Evolutionary conservation across 768 basidiomycete genomes (phyloP).

Genomic region (Suillus ampliporus): DNA sequence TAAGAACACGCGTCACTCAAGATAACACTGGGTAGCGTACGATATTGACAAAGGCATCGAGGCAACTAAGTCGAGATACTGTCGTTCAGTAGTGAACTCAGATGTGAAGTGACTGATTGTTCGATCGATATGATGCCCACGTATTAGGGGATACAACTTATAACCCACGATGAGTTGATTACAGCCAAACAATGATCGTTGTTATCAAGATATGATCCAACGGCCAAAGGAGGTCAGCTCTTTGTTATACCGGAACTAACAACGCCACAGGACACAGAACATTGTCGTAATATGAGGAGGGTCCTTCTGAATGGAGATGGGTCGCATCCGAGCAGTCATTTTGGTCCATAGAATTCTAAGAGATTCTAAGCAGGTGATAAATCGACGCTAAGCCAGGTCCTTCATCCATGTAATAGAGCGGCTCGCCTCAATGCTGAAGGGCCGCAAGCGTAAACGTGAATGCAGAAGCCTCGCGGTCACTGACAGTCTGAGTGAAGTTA

Average conservation of each 20-base stretch:
- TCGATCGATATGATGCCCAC: not conserved
- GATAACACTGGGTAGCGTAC: not conserved
- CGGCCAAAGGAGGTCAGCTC: not conserved
- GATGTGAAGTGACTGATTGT: not conserved
- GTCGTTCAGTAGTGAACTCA: not conserved
- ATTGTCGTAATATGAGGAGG: not conserved
- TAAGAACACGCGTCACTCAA: not conserved
- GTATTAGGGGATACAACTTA: not conserved
- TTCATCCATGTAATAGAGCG: not conserved
- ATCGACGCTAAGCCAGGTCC: not conserved
- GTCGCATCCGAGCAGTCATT: not conserved
- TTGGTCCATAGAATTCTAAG: too few species aligned
- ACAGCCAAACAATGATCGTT: not conserved
- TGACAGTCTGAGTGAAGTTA: not conserved
- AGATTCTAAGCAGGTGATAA: not conserved
- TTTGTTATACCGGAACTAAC: not conserved
- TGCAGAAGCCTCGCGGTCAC: not conserved
- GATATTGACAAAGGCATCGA: not conserved
- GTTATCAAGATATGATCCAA: not conserved
- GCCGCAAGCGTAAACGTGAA: not conserved
- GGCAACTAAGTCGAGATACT: not conserved
- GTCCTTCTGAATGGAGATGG: not conserved
- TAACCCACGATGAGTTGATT: not conserved
- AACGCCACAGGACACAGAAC: not conserved
- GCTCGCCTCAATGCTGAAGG: not conserved